These are phyloP conservation scores for Thymus mandschuricus DNA, from an alignment of 257 asterid species.

Conservation along the genomic window DNA sequence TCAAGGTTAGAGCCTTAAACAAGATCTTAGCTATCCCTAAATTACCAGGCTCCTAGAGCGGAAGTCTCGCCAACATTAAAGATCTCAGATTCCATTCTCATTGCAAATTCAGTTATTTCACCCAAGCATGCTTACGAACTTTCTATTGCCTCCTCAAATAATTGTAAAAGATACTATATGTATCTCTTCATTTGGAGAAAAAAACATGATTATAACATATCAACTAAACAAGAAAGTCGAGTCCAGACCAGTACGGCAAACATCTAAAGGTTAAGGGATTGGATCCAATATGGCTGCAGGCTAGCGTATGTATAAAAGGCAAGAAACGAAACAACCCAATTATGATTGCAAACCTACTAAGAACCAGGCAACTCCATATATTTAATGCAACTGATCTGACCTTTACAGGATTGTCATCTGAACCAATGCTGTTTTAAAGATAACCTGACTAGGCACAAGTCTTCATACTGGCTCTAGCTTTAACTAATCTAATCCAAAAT, in stretches of 20 bases:
- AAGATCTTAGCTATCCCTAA: not conserved
- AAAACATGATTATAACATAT: not conserved
- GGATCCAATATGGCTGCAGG: not conserved
- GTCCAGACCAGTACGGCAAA: not conserved
- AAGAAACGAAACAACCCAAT: not conserved
- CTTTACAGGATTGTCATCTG: not conserved
- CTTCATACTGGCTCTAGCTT: not conserved
- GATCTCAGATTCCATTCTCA: not conserved
- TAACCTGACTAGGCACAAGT: not conserved
- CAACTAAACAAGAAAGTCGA: not conserved
- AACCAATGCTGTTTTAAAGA: not conserved
- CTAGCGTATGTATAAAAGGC: not conserved
- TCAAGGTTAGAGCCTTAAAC: not conserved
- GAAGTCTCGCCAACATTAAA: not conserved
- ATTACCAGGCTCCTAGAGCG: not conserved
- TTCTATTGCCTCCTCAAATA: not conserved
- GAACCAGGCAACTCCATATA: not conserved
- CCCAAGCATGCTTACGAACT: not conserved
- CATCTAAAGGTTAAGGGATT: slow-evolving; percentile 11
- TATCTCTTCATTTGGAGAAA: not conserved
- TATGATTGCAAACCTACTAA: slow-evolving; percentile 10
- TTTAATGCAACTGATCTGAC: slow-evolving; percentile 8
- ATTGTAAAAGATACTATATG: not conserved
- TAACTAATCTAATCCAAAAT: not conserved
- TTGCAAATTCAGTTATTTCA: not conserved